phyloP scores from a whole-genome alignment of 2,329 filamentous ascomycete species.

The Aureobasidium sp. region DNA sequence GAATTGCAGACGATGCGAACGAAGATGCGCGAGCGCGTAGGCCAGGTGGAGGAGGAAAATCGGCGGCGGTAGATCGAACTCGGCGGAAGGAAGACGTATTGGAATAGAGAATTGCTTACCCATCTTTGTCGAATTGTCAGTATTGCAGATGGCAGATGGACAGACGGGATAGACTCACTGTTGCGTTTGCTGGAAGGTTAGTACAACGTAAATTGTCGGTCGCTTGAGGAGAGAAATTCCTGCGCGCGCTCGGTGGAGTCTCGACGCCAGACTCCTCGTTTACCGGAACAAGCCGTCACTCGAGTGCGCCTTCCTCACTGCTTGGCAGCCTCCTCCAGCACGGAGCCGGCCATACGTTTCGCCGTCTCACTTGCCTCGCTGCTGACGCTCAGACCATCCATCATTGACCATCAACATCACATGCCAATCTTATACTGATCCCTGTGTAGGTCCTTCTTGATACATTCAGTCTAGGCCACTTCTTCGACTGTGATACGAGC shows the following conservation, averaged over 20 bases:
- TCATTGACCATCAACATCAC: conserved; percentile 1
- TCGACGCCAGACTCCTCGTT: background rate
- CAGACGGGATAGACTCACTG: background rate
- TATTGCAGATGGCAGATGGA: background rate
- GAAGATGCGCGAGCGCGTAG: background rate
- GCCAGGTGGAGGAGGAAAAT: background rate
- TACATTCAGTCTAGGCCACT: background rate
- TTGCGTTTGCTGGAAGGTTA: conserved; percentile 13
- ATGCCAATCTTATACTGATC: background rate
- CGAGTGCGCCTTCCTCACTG: background rate
- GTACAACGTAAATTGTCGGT: conserved; percentile 11
- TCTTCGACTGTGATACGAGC: background rate
- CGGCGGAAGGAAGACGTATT: background rate
- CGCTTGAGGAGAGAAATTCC: conserved; percentile 8
- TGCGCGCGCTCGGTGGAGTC: background rate
- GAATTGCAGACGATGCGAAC: conserved; percentile 1
- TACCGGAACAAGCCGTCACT: background rate
- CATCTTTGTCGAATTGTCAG: conserved; percentile 12
- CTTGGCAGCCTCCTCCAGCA: background rate
- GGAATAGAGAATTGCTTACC: conserved; percentile 8
- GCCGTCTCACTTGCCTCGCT: background rate
- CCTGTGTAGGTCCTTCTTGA: background rate
- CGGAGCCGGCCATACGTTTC: conserved; percentile 2
- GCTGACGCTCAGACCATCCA: background rate
- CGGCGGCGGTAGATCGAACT: background rate